Evolutionary conservation across 306 rosid species (phyloP).

Genomic region (Crotalaria pallida): DNA sequence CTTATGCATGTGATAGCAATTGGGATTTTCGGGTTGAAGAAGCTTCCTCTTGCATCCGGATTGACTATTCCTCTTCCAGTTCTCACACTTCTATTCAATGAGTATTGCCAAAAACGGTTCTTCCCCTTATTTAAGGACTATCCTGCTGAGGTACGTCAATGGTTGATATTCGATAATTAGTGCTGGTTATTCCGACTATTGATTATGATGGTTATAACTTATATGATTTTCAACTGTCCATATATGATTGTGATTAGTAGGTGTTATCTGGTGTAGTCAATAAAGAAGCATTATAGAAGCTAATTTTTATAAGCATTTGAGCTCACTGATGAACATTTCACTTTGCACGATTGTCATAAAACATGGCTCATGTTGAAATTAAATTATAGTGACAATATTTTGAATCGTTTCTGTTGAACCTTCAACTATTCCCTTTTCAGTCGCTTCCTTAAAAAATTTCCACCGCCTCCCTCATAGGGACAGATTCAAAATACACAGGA

Average conservation of each 20-base stretch:
- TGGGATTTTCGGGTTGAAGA: conserved; percentile 74
- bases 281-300: not conserved
- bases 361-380: not conserved
- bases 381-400: too few species aligned
- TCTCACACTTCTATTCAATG: conserved; percentile 76
- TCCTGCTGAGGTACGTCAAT: conserved; percentile 58
- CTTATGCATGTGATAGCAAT: conserved; percentile 81
- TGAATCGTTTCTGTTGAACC: not conserved
- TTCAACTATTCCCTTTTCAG: not conserved
- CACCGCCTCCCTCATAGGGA: too few species aligned
- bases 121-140: conserved; percentile 48
- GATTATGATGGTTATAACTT: not conserved
- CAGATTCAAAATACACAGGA: too few species aligned
- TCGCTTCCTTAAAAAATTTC: too few species aligned
- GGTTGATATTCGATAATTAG: not conserved
- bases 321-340: not conserved
- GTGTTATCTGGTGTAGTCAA: not conserved
- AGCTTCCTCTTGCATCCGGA: conserved; percentile 55
- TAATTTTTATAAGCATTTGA: not conserved
- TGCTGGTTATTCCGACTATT: not conserved
- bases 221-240: not conserved
- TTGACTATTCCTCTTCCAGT: conserved; percentile 71
- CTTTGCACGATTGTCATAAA: too few species aligned
- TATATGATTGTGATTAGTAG: not conserved
- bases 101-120: conserved; percentile 65